phyloP scores from a whole-genome alignment of 768 basidiomycete genomes.

The Calocybe cyanea region DNA sequence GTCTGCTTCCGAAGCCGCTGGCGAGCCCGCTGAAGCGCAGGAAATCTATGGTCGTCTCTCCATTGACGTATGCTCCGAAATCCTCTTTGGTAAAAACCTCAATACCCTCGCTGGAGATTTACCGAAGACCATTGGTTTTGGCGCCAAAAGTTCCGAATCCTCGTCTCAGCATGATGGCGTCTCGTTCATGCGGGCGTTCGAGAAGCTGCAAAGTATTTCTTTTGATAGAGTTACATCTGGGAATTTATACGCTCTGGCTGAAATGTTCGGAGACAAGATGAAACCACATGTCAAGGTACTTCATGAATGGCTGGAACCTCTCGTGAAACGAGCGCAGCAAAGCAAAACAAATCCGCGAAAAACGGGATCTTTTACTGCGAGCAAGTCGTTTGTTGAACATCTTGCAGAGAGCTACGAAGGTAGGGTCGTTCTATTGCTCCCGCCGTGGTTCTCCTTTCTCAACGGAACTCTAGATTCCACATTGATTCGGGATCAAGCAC shows the following conservation, averaged over 20 bases:
- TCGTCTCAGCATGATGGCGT: constrained; percentile 59
- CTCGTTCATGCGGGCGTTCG: constrained; percentile 56
- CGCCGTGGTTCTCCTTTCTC: neutral
- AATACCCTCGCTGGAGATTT: constrained; percentile 55
- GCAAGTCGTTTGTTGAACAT: constrained; percentile 65
- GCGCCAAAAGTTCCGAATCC: constrained; percentile 61
- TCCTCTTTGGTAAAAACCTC: constrained; percentile 65
- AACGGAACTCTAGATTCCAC: constrained; percentile 44
- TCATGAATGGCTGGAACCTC: constrained; percentile 58
- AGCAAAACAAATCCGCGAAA: constrained; percentile 36
- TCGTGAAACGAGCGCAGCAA: constrained; percentile 51
- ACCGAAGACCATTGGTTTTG: constrained; percentile 44
- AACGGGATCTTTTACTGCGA: constrained; percentile 28
- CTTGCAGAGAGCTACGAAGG: constrained; percentile 63
- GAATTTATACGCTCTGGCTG: constrained; percentile 55
- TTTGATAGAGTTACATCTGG: constrained; percentile 48
- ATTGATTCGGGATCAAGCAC: constrained; percentile 70
- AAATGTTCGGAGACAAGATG: constrained; percentile 54
- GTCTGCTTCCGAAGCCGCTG: constrained; percentile 32
- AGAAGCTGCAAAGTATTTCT: constrained; percentile 49
- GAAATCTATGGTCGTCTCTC: constrained; percentile 67
- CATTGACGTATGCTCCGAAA: constrained; percentile 69
- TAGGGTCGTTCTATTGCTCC: constrained; percentile 17
- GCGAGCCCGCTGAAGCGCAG: constrained; percentile 56
- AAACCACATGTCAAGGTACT: constrained; percentile 45